phyloP scores from a whole-genome alignment of 331 rosid genomes.

The Malus hybrid region DNA sequence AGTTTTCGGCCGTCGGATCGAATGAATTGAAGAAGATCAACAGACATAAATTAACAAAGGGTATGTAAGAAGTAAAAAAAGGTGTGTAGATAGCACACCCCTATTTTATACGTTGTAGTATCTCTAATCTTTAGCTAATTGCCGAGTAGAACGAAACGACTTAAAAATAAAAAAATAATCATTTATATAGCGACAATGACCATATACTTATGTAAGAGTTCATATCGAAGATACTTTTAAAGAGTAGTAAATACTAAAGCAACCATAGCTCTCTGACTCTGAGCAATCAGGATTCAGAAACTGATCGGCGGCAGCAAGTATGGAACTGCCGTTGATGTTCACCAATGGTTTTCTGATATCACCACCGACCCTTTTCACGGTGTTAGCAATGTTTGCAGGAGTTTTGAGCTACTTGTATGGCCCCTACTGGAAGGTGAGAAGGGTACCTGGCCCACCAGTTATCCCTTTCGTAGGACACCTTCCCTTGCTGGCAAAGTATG shows the following conservation, averaged over 20 bases:
- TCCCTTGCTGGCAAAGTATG: conserved; percentile 75
- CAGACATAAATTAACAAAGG: too few relatives aligned
- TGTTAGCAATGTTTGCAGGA: neutral
- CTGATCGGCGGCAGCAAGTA: neutral
- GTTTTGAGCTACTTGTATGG: conserved; percentile 43
- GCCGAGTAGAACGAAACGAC: too few relatives aligned
- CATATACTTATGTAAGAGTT: neutral
- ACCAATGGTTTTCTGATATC: neutral
- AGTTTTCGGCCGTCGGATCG: too few relatives aligned
- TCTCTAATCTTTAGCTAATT: too few relatives aligned
- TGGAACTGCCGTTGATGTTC: neutral
- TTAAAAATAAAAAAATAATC: too few relatives aligned
- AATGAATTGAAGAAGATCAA: too few relatives aligned
- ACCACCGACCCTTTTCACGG: neutral
- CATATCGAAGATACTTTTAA: neutral
- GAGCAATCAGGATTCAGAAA: neutral
- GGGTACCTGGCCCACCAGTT: conserved; percentile 81
- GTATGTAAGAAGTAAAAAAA: too few relatives aligned
- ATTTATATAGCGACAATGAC: neutral
- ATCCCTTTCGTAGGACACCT: conserved; percentile 80
- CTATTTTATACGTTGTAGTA: too few relatives aligned
- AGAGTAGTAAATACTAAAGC: neutral
- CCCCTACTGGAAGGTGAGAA: conserved; percentile 79
- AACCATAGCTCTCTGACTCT: neutral
- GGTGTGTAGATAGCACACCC: too few relatives aligned